phyloP scores from a whole-genome alignment of 257 asterid genomes.

The Ilex aquifolium region DNA sequence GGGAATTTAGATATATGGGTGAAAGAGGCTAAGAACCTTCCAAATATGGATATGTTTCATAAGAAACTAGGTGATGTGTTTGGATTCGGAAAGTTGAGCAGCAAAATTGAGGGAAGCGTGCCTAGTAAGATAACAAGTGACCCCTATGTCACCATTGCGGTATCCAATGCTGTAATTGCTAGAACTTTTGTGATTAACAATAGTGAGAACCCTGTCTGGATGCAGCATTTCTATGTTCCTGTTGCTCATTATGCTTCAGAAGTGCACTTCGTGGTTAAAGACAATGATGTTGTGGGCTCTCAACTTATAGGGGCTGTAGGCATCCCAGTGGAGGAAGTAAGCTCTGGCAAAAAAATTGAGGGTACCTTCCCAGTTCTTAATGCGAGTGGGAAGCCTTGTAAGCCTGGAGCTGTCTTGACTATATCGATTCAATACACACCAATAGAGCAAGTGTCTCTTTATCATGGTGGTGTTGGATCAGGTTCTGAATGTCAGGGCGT shows the following conservation, averaged over 20 bases:
- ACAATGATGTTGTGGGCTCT: conserved; percentile 76
- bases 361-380: conserved; percentile 63
- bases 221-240: conserved; percentile 74
- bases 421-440: conserved; percentile 68
- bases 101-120: conserved; percentile 34
- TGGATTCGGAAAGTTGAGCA: conserved; percentile 33
- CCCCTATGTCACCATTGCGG: conserved; percentile 71
- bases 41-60: conserved; percentile 73
- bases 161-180: conserved; percentile 66
- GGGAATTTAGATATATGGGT: conserved; percentile 91
- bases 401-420: conserved; percentile 55
- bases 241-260: conserved; percentile 83
- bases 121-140: conserved; percentile 62
- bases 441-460: conserved; percentile 44
- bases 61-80: conserved; percentile 47
- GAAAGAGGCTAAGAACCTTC: conserved; percentile 61
- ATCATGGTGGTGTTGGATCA: conserved; percentile 73
- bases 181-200: conserved; percentile 69
- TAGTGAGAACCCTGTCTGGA: conserved; percentile 81
- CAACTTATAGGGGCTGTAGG: conserved; percentile 84
- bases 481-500: conserved; percentile 52
- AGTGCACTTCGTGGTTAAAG: conserved; percentile 84
- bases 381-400: conserved; percentile 53
- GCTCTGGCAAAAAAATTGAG: conserved; percentile 36
- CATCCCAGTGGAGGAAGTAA: conserved; percentile 55